Conservation (phyloP, 495 filamentous ascomycete genomes). For the Xylaria grammica region DNA sequence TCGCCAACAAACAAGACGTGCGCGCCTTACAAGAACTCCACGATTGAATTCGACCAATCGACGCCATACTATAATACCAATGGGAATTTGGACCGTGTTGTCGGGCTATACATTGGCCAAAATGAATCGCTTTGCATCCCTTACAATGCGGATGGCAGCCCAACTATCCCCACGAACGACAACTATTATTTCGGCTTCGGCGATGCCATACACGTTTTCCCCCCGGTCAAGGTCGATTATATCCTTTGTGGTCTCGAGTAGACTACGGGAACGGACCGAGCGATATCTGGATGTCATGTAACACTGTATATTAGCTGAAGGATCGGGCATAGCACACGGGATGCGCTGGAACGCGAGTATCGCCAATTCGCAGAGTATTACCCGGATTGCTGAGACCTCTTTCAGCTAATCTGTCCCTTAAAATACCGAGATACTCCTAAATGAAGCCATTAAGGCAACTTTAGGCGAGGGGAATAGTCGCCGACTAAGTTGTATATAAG, state of each 20-base stretch:
- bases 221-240: conserved; percentile 5
- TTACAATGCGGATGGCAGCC: conserved; percentile 4
- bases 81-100: conserved; percentile 1
- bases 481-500: no score
- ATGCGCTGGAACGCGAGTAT: no score
- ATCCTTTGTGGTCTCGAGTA: conserved; percentile 4
- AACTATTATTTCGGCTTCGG: neutral
- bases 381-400: no score
- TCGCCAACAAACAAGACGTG: neutral
- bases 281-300: conserved; percentile 3
- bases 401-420: no score
- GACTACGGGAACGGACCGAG: neutral
- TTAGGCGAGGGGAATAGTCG: no score
- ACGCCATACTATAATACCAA: conserved; percentile 4
- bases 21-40: conserved; percentile 8
- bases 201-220: neutral
- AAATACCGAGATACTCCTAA: no score
- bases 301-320: no score
- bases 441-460: no score
- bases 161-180: neutral
- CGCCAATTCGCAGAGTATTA: no score
- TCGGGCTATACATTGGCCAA: conserved; percentile 2
- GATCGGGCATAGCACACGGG: no score
- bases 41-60: neutral
- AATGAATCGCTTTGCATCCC: neutral